Evolutionary conservation across 2,329 filamentous ascomycete species (phyloP).

Genomic region (Parafenestella ontariensis): DNA sequence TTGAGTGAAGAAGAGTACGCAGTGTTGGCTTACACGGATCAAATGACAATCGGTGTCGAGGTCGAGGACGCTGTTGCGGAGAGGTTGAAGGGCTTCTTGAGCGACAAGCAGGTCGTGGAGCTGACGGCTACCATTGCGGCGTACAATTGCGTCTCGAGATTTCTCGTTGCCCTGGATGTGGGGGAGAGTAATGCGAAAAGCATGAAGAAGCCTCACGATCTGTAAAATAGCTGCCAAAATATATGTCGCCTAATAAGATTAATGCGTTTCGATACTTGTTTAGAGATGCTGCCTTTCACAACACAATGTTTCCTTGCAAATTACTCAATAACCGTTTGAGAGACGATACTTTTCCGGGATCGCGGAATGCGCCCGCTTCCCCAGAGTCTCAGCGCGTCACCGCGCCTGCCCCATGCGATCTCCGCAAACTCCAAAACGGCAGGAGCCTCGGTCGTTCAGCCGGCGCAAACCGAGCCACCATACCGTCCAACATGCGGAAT

Average conservation of each 20-base stretch:
- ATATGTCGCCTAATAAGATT: not conserved
- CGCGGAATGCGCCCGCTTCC: slow-evolving; percentile 27
- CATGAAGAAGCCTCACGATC: slow-evolving; percentile 42
- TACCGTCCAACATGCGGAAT: no score
- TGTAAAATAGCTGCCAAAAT: slow-evolving; percentile 14
- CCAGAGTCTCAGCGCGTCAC: slow-evolving; percentile 14
- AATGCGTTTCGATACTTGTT: not conserved
- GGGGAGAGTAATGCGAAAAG: slow-evolving; percentile 51
- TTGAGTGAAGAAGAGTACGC: slow-evolving; percentile 63
- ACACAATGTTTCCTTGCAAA: no score
- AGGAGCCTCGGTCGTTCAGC: slow-evolving; percentile 34
- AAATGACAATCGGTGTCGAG: slow-evolving; percentile 78
- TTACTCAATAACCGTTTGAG: no score
- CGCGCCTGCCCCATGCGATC: slow-evolving; percentile 6
- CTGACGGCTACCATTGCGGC: slow-evolving; percentile 78
- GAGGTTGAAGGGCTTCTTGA: slow-evolving; percentile 66
- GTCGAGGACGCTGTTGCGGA: slow-evolving; percentile 73
- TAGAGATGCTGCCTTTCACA: no score
- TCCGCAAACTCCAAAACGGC: slow-evolving; percentile 19
- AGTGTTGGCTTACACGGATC: slow-evolving; percentile 77
- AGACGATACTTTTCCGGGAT: not conserved
- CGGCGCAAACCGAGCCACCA: slow-evolving; percentile 33
- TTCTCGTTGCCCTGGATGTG: slow-evolving; percentile 80
- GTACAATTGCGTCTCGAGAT: slow-evolving; percentile 86
- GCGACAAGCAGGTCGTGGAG: slow-evolving; percentile 77